A percentile compares a stretch with the other conserved stretches of the same genome.
Evolutionary conservation across 495 filamentous ascomycete genomes (phyloP).

Genomic region (Aspergillus funiculosus): DNA sequence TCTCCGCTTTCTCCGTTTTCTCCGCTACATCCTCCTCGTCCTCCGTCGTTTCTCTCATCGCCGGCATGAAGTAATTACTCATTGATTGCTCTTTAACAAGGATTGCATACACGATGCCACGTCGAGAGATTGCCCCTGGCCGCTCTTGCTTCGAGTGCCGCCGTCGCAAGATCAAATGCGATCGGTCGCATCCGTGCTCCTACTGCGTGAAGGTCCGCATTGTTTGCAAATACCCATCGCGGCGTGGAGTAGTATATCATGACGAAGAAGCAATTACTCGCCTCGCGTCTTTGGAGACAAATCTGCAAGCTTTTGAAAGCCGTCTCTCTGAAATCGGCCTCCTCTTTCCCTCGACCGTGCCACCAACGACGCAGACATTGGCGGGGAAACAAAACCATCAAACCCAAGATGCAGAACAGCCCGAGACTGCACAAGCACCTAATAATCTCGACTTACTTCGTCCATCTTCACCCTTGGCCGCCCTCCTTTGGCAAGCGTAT

Average conservation of each 20-base stretch:
- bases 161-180: slow-evolving; percentile 52
- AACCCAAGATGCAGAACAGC: no score
- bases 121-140: slow-evolving; percentile 11
- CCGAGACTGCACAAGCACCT: neutral
- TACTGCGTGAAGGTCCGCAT: slow-evolving; percentile 38
- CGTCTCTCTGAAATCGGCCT: neutral
- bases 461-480: slow-evolving; percentile 4
- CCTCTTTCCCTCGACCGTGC: neutral
- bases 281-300: neutral
- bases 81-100: no score
- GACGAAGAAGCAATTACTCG: neutral
- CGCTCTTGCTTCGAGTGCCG: slow-evolving; percentile 49
- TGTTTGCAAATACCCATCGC: slow-evolving; percentile 19
- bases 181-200: slow-evolving; percentile 42
- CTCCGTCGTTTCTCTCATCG: neutral
- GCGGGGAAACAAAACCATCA: no score
- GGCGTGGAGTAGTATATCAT: neutral
- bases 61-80: neutral
- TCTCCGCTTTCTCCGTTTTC: slow-evolving; percentile 13
- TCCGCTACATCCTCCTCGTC: neutral
- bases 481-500: slow-evolving; percentile 24
- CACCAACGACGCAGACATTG: neutral
- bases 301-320: neutral
- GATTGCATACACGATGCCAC: no score
- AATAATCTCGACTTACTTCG: neutral